Evolutionary conservation across 371 early-diverging fungal species (phyloP), one percentile per base, ranked within the genome.

Genomic region (Racocetra persica): DNA sequence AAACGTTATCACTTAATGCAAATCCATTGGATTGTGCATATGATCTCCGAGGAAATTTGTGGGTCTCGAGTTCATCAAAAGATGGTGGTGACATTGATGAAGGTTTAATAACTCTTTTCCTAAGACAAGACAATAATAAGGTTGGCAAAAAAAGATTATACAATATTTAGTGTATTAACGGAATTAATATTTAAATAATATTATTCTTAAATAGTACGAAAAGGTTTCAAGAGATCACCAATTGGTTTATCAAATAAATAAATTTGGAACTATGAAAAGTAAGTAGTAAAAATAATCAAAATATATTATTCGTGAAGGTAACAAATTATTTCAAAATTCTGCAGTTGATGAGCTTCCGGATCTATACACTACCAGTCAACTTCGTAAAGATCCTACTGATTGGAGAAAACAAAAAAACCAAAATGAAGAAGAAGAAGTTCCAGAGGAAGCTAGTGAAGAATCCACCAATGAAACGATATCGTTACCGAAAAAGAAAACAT

Each of bases 21-120:
- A 51, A 79, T 70, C 79, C 70, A 45, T 38, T 79, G 14, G 79
- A 79, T 70, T 32, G 54, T 38, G 69, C 59, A 36, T 79, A 79
- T 57, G 79, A 79, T 45, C 69, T 69, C 38, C n/a, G 54, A 7
- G 79, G 79, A 16, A 79, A 79, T 59, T 26, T 79, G 26, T 79
- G 79, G 79, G 28, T 79, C 32, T 54, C 79, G 5, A 79, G 28
- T 63, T 60, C 51, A 26, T 16, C 49, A 18, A 36, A 66, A 8
- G 32, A 78, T 7, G 52, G 52, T 52, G 20, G 26, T 32, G 11
- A 45, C 45, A 45, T 45, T 45, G 20, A 66, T n/a, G n/a, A 32
- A 54, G 26, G 24, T 28, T 65, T 78, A 38, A 65, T 78, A 24
- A 66, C 49, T 0, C 10, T 55, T 14, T 78, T 66, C 45, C 36